Evolutionary conservation across 2,329 filamentous ascomycete species (phyloP).

Genomic region (Emmonsia crescens): DNA sequence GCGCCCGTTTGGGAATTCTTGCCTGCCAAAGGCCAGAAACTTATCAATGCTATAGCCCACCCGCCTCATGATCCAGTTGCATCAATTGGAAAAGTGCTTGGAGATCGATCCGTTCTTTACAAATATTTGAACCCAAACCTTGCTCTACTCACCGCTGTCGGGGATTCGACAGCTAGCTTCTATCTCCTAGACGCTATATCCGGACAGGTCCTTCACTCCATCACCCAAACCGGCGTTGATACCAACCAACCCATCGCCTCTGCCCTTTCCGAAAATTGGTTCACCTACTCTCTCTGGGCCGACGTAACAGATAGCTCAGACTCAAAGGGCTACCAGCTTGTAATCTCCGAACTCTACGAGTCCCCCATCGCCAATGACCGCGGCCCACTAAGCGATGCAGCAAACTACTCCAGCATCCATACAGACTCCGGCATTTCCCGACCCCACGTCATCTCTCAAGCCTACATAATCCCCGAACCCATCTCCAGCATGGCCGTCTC

Average conservation of each 20-base stretch:
- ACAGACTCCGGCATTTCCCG: constrained; percentile 50
- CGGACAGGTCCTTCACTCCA: constrained; percentile 64
- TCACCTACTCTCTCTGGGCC: constrained; percentile 67
- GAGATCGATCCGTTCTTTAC: constrained; percentile 86
- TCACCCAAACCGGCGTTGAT: constrained; percentile 63
- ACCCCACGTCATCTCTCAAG: constrained; percentile 68
- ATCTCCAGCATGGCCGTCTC: constrained; percentile 73
- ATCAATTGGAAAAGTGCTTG: constrained; percentile 87
- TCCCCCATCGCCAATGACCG: constrained; percentile 74
- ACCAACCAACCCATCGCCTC: constrained; percentile 61
- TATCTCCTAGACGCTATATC: constrained; percentile 81
- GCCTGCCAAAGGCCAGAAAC: constrained; percentile 53
- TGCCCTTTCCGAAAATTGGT: constrained; percentile 88
- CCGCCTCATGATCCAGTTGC: constrained; percentile 76
- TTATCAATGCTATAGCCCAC: constrained; percentile 57
- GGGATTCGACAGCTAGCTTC: constrained; percentile 54
- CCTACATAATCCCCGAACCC: constrained; percentile 69
- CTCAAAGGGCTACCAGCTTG: constrained; percentile 74
- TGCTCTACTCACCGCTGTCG: constrained; percentile 60
- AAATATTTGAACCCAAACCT: constrained; percentile 92
- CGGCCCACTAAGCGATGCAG: constrained; percentile 58
- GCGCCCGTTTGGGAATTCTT: constrained; percentile 61
- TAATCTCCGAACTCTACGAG: constrained; percentile 83
- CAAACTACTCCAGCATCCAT: constrained; percentile 68
- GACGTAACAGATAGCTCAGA: constrained; percentile 37